A percentile compares a stretch with the other conserved stretches of the same genome.
Conservation (phyloP, 2,329 filamentous ascomycete species). For the Exutisphaerella laricina region DNA sequence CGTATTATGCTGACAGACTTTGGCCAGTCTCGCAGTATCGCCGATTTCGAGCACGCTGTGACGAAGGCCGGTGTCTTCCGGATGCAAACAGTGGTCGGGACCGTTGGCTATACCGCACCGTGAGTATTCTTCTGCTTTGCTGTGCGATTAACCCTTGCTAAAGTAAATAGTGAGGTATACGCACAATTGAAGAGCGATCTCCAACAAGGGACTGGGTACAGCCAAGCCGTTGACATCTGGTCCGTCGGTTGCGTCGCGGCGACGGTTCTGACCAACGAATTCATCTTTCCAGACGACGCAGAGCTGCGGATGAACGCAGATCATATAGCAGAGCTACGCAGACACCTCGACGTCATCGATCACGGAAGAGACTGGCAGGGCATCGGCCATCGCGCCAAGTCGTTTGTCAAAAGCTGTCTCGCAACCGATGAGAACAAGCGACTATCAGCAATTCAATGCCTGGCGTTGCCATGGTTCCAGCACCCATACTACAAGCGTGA, state of each 20-base stretch:
- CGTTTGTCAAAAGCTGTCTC: slow-evolving; percentile 51
- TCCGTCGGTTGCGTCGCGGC: slow-evolving; percentile 53
- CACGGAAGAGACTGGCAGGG: slow-evolving; percentile 39
- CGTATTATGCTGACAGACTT: slow-evolving; percentile 58
- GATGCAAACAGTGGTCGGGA: slow-evolving; percentile 53
- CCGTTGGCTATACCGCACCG: slow-evolving; percentile 54
- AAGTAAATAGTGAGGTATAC: slow-evolving; percentile 33
- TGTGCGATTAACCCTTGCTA: slow-evolving; percentile 5
- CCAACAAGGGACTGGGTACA: slow-evolving; percentile 43
- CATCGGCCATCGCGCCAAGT: slow-evolving; percentile 40
- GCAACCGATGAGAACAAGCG: slow-evolving; percentile 46
- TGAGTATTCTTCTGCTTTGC: slow-evolving; percentile 36
- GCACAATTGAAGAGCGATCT: slow-evolving; percentile 18
- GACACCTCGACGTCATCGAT: slow-evolving; percentile 42
- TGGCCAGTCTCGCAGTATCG: slow-evolving; percentile 48
- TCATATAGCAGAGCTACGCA: slow-evolving; percentile 11
- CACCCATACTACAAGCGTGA: slow-evolving; percentile 44
- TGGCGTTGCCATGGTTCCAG: slow-evolving; percentile 53
- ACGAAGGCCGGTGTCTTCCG: slow-evolving; percentile 30
- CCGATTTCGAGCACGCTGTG: slow-evolving; percentile 22
- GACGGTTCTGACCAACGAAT: slow-evolving; percentile 47
- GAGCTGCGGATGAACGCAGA: slow-evolving; percentile 14
- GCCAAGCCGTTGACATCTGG: slow-evolving; percentile 57
- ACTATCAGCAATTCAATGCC: slow-evolving; percentile 49
- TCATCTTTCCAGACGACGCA: slow-evolving; percentile 40